Conservation (phyloP, 371 early-diverging fungal genomes). For the Smittium culicis region DNA sequence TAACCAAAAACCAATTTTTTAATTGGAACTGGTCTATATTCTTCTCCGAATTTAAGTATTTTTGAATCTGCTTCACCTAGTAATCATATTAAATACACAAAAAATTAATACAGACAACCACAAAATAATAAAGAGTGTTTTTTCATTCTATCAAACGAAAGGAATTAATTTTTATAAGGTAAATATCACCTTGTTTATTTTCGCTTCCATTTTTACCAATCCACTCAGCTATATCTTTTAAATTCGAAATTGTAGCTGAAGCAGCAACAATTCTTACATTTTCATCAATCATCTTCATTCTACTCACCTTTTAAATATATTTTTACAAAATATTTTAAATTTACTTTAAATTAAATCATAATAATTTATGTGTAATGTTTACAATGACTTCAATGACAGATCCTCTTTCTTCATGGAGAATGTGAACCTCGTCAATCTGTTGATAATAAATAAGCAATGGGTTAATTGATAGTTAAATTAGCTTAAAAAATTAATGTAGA, state of each 20-base stretch:
- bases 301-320: not conserved
- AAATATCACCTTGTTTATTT: not conserved
- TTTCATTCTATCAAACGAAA: not conserved
- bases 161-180: not conserved
- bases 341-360: not conserved
- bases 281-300: conserved; percentile 7
- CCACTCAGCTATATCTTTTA: conserved; percentile 9
- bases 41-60: conserved; percentile 7
- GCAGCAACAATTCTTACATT: conserved; percentile 10
- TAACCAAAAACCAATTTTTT: conserved; percentile 10
- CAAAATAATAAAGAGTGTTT: not conserved
- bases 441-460: not conserved
- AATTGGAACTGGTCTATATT: conserved; percentile 10
- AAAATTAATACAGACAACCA: too few species aligned
- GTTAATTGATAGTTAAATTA: not conserved
- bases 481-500: conserved; percentile 1
- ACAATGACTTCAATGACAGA: conserved; percentile 9
- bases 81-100: not conserved
- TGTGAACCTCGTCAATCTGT: conserved; percentile 12
- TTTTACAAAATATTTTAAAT: not conserved
- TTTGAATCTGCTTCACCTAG: not conserved
- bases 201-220: conserved; percentile 5
- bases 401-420: conserved; percentile 7
- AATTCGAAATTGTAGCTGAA: conserved; percentile 10
- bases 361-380: not conserved